phyloP scores from a whole-genome alignment of 495 filamentous ascomycete genomes.

The Opeltia flavorubescens region DNA sequence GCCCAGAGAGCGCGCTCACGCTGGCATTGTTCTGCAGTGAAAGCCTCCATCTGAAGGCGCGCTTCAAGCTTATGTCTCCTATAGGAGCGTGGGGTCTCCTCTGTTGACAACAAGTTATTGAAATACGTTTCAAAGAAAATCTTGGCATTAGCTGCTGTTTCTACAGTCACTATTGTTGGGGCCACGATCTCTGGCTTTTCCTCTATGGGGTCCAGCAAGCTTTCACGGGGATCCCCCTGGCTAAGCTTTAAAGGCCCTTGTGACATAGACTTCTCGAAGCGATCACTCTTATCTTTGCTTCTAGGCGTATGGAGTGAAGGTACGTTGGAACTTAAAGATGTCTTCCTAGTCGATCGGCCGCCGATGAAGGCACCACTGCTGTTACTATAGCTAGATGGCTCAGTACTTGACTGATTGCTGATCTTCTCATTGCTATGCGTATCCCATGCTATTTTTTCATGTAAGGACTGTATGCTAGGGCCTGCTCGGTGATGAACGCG shows the following conservation, averaged over 20 bases:
- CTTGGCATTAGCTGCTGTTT: slow-evolving; percentile 66
- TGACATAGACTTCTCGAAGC: not conserved
- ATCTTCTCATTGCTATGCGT: slow-evolving; percentile 16
- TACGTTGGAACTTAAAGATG: slow-evolving; percentile 22
- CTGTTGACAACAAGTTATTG: slow-evolving; percentile 41
- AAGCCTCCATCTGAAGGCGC: slow-evolving; percentile 34
- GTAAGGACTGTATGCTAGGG: slow-evolving; percentile 24
- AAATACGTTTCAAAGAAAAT: slow-evolving; percentile 78
- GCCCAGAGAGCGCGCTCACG: slow-evolving; percentile 43
- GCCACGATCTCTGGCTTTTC: slow-evolving; percentile 13
- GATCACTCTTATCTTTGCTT: slow-evolving; percentile 7
- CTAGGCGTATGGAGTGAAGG: slow-evolving; percentile 1
- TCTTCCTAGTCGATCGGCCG: slow-evolving; percentile 24
- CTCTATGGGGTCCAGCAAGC: slow-evolving; percentile 12
- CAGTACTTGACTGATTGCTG: slow-evolving; percentile 25
- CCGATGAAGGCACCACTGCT: slow-evolving; percentile 22
- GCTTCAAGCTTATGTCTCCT: slow-evolving; percentile 55
- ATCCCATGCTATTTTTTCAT: slow-evolving; percentile 11
- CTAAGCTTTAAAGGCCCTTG: not conserved
- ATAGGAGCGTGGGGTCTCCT: slow-evolving; percentile 43
- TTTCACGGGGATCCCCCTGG: slow-evolving; percentile 2
- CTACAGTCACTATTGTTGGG: slow-evolving; percentile 62
- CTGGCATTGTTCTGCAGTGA: slow-evolving; percentile 42
- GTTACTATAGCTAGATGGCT: slow-evolving; percentile 24
- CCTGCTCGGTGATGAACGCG: slow-evolving; percentile 30